phyloP scores from a whole-genome alignment of 371 early-diverging fungal genomes.

The Lichtheimia ornata region DNA sequence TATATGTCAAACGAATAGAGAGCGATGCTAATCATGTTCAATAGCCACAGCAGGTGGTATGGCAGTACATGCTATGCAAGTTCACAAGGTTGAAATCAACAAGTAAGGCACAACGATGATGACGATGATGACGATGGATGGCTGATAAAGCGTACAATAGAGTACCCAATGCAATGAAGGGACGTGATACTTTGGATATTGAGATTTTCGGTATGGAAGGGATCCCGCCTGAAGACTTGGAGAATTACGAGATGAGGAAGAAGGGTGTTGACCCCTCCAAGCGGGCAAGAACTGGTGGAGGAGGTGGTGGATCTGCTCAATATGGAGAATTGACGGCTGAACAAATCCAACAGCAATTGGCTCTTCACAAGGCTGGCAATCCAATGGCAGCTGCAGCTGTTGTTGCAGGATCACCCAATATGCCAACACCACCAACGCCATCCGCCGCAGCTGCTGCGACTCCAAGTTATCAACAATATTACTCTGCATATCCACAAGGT shows the following conservation, averaged over 20 bases:
- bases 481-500: conserved; percentile 12
- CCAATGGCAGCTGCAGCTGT: conserved; percentile 11
- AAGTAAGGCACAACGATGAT: conserved; percentile 46
- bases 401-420: conserved; percentile 1
- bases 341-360: conserved; percentile 40
- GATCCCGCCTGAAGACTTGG: conserved; percentile 83
- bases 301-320: conserved; percentile 27
- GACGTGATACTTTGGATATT: conserved; percentile 82
- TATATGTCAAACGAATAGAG: neutral
- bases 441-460: conserved; percentile 18
- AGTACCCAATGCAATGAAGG: conserved; percentile 86
- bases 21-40: neutral
- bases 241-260: conserved; percentile 62
- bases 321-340: conserved; percentile 43
- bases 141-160: conserved; percentile 29
- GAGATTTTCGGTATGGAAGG: conserved; percentile 97
- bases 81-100: conserved; percentile 87
- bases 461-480: conserved; percentile 12
- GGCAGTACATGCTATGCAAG: conserved; percentile 88
- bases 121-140: neutral
- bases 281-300: conserved; percentile 24
- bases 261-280: conserved; percentile 28
- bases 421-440: conserved; percentile 14
- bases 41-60: conserved; percentile 84
- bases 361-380: conserved; percentile 39